phyloP scores from a whole-genome alignment of 306 rosid genomes.

The Pyrus bretschneideri region DNA sequence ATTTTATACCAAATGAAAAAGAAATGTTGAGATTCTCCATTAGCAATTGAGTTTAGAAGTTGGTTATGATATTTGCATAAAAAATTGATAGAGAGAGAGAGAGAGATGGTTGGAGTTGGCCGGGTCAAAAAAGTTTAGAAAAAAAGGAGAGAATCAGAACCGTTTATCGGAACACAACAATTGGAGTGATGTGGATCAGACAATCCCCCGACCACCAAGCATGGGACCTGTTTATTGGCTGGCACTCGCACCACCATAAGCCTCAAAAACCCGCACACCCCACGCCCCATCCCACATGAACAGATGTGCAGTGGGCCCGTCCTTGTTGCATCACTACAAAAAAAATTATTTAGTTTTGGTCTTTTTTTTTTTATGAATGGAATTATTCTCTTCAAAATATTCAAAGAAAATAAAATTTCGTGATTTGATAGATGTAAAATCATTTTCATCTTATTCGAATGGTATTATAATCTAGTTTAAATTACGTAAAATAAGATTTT shows the following conservation, averaged over 20 bases:
- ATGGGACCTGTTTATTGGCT: slow-evolving; percentile 21
- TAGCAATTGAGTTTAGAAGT: neutral
- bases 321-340: neutral
- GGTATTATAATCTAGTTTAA: too few relatives aligned
- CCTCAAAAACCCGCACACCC: neutral
- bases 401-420: neutral
- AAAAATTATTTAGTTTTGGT: too few relatives aligned
- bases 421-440: neutral
- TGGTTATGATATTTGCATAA: neutral
- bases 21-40: slow-evolving; percentile 5
- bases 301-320: neutral
- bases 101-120: neutral
- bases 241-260: neutral
- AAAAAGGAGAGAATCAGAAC: slow-evolving; percentile 3
- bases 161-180: slow-evolving; percentile 2
- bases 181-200: slow-evolving; percentile 7
- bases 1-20: neutral
- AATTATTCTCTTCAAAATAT: neutral
- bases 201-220: slow-evolving; percentile 6
- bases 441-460: too few relatives aligned
- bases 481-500: too few relatives aligned
- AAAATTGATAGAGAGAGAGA: neutral
- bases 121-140: neutral
- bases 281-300: neutral
- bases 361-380: too few relatives aligned